phyloP scores from a whole-genome alignment of 1,284 basidiomycete genomes.

The Boletus mariae region DNA sequence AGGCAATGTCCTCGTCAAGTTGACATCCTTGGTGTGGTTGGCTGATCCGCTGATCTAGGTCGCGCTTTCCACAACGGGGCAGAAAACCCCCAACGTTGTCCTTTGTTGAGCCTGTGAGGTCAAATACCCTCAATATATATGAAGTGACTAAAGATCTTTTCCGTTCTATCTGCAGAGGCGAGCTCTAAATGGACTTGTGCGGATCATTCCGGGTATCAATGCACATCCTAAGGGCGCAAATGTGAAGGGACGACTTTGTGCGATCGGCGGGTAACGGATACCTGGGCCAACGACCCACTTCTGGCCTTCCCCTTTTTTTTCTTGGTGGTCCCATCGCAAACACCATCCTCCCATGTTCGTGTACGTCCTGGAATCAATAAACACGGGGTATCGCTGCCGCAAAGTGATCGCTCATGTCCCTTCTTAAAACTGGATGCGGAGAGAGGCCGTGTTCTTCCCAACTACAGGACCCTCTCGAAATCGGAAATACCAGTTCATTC shows the following conservation, averaged over 20 bases:
- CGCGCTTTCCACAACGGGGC: slow-evolving; percentile 12
- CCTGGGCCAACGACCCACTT: slow-evolving; percentile 10
- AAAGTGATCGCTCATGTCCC: slow-evolving; percentile 5
- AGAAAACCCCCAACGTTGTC: slow-evolving; percentile 7
- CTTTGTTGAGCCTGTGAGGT: slow-evolving; percentile 13
- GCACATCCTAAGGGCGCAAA: slow-evolving; percentile 12
- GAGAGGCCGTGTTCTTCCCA: not conserved
- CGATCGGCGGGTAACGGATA: slow-evolving; percentile 13
- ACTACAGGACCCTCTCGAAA: slow-evolving; percentile 1
- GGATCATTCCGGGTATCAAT: slow-evolving; percentile 30
- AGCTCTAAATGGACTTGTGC: slow-evolving; percentile 19
- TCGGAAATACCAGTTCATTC: not conserved
- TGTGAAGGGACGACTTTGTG: slow-evolving; percentile 12
- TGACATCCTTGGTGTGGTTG: slow-evolving; percentile 1
- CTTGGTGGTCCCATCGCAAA: not conserved
- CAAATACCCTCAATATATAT: slow-evolving; percentile 17
- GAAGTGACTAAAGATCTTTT: slow-evolving; percentile 18
- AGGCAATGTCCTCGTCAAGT: slow-evolving; percentile 12
- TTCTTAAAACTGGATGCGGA: not conserved
- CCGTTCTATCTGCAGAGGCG: slow-evolving; percentile 24
- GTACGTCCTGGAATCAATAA: not conserved
- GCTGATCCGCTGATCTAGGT: slow-evolving; percentile 16
- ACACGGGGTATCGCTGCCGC: not conserved
- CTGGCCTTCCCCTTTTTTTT: not conserved
- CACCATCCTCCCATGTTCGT: not conserved